A percentile compares a stretch with the other conserved stretches of the same genome.
Evolutionary conservation across 192 early-diverging fungal genomes (phyloP).

Genomic region (Coemansia sp.): DNA sequence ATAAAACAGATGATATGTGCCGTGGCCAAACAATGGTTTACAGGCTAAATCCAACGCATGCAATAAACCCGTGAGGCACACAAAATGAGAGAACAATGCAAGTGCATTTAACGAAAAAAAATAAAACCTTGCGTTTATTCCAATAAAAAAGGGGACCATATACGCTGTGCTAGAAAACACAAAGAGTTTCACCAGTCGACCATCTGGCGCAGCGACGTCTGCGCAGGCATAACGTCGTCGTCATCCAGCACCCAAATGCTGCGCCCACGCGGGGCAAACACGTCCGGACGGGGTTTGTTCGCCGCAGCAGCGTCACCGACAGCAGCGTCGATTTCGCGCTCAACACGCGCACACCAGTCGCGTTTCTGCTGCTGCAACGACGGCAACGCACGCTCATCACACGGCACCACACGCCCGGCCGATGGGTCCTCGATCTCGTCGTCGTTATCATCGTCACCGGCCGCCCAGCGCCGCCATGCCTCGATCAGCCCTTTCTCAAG

Average conservation of each 20-base stretch:
- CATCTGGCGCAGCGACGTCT: conserved; percentile 41
- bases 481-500: conserved; percentile 70
- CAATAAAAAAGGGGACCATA: no score
- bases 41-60: no score
- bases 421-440: neutral
- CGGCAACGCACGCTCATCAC: neutral
- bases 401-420: no score
- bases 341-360: conserved; percentile 31
- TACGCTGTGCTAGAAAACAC: no score
- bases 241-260: conserved; percentile 51
- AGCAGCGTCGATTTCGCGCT: conserved; percentile 19
- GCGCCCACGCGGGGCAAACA: conserved; percentile 39
- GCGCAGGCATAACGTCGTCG: conserved; percentile 49
- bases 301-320: neutral
- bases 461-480: conserved; percentile 72
- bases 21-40: no score
- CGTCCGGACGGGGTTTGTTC: conserved; percentile 1
- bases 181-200: conserved; percentile 28
- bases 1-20: no score
- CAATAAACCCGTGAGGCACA: no score
- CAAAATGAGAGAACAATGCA: no score
- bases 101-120: no score
- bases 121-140: no score
- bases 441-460: conserved; percentile 40
- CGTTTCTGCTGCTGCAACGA: conserved; percentile 6